Conservation (phyloP, 257 asterid species). For the Solanum lignicaule region DNA sequence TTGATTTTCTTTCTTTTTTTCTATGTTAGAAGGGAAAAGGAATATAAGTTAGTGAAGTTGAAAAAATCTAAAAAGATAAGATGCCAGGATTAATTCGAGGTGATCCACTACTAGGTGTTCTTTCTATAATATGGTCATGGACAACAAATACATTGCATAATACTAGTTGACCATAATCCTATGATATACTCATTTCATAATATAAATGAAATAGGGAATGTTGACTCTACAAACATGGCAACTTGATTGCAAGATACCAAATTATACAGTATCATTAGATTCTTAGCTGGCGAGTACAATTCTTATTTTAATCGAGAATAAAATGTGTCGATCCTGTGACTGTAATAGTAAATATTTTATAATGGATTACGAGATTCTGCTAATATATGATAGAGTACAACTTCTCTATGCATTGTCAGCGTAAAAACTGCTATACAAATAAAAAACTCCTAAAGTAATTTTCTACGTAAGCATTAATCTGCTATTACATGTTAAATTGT, state of each 20-base stretch:
- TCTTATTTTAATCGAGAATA: background rate
- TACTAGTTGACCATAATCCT: background rate
- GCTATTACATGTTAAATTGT: background rate
- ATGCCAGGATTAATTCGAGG: conserved; percentile 5
- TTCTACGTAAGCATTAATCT: background rate
- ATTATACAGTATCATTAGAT: background rate
- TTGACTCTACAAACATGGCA: background rate
- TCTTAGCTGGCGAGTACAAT: background rate
- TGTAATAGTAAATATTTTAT: background rate
- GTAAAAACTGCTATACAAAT: background rate
- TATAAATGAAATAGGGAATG: background rate
- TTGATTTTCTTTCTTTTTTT: background rate
- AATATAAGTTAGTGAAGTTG: conserved; percentile 13
- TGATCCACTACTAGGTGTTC: conserved; percentile 5
- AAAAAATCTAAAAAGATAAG: conserved; percentile 3
- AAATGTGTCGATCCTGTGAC: background rate
- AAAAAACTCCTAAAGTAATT: background rate
- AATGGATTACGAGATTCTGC: background rate
- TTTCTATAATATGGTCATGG: background rate
- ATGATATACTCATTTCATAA: background rate
- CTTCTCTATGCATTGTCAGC: background rate
- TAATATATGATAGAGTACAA: background rate
- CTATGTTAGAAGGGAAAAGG: conserved; percentile 6
- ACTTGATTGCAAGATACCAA: background rate
- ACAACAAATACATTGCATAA: background rate